These are phyloP conservation scores for Babesia bigemina DNA, from an alignment of 169 alveolate species.

Conservation along the genomic window DNA sequence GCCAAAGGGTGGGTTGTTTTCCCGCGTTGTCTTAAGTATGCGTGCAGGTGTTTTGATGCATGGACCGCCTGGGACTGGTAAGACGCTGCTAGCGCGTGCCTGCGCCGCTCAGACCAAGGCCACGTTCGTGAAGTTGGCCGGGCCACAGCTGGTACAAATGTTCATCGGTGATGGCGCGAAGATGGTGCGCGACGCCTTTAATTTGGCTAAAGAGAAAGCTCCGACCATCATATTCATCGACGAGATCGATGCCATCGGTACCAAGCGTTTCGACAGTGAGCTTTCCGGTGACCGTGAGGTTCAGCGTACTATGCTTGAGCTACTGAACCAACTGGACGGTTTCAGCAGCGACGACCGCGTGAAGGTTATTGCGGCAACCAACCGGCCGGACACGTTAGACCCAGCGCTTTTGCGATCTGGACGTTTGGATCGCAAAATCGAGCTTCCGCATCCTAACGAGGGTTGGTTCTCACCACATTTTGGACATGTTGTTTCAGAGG, in stretches of 20 bases:
- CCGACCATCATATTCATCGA: conserved; percentile 99
- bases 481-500: conserved; percentile 53
- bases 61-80: conserved; percentile 99
- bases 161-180: conserved; percentile 99
- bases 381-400: conserved; percentile 98
- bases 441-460: conserved; percentile 99
- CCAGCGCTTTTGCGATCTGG: conserved; percentile 99
- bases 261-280: conserved; percentile 94
- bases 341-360: conserved; percentile 90
- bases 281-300: conserved; percentile 97
- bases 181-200: conserved; percentile 98
- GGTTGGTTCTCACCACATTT: background rate
- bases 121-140: conserved; percentile 97
- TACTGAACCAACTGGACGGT: conserved; percentile 96
- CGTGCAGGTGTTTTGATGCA: conserved; percentile 92
- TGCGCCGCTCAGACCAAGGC: conserved; percentile 97
- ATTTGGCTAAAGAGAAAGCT: conserved; percentile 98
- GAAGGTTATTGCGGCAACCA: conserved; percentile 98
- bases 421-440: conserved; percentile 98
- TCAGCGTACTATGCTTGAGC: conserved; percentile 98
- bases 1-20: conserved; percentile 88
- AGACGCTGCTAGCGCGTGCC: conserved; percentile 93
- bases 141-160: conserved; percentile 99
- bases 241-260: conserved; percentile 99
- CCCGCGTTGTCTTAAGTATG: no score